These are phyloP conservation scores for Tetradesmus lagerheimii DNA, from an alignment of 139 green algal genomes.

Conservation along the genomic window DNA sequence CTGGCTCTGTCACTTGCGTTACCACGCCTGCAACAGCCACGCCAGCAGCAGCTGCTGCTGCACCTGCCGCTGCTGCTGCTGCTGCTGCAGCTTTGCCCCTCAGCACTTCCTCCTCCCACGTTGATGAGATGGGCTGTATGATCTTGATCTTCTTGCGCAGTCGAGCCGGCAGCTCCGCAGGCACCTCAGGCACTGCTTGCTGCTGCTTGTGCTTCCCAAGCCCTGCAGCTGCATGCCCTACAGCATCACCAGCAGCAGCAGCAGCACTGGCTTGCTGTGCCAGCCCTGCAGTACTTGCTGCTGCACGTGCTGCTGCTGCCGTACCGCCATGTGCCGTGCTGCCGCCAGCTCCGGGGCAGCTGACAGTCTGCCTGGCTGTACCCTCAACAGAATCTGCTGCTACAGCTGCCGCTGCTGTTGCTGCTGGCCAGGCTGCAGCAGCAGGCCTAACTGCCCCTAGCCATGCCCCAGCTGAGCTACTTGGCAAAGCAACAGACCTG, in stretches of 20 bases:
- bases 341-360: neutral
- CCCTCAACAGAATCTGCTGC: neutral
- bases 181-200: slow-evolving; percentile 20
- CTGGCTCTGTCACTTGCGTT: neutral
- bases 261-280: neutral
- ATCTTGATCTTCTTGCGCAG: slow-evolving; percentile 54
- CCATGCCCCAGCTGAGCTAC: slow-evolving; percentile 7
- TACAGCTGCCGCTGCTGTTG: neutral
- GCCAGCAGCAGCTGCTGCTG: neutral
- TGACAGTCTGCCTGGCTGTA: neutral
- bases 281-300: neutral
- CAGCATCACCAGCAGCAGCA: neutral
- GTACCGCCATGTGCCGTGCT: neutral
- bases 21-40: neutral
- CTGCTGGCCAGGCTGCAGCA: neutral
- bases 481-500: neutral
- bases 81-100: neutral
- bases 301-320: neutral
- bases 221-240: neutral
- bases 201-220: neutral
- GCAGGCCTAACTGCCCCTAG: neutral
- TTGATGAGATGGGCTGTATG: slow-evolving; percentile 53
- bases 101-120: slow-evolving; percentile 52
- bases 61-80: neutral
- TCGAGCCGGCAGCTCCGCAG: slow-evolving; percentile 1